Percentiles rank a stretch among this genome's conserved stretches.
Conservation (phyloP, 1,284 basidiomycete species). For the Taiwanofungus camphoratus region DNA sequence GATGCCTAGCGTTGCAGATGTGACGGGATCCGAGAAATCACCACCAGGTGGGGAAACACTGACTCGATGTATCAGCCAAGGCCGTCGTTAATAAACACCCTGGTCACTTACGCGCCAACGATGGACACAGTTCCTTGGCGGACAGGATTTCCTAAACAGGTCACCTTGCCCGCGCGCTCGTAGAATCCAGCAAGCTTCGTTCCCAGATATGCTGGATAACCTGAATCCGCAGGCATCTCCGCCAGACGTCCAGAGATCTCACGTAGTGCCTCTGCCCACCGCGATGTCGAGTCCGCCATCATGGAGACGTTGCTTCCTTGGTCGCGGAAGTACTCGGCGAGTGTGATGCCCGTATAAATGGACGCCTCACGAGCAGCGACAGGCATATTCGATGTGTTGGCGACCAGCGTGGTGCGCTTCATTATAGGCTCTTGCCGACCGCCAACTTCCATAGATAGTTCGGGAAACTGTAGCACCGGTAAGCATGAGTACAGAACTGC, state of each 20-base stretch:
- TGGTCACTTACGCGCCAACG: slow-evolving; percentile 85
- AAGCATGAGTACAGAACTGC: slow-evolving; percentile 7
- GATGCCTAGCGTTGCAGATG: slow-evolving; percentile 94
- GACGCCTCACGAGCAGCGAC: slow-evolving; percentile 99
- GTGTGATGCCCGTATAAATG: slow-evolving; percentile 99
- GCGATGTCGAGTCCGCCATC: slow-evolving; percentile 99
- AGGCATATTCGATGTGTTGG: slow-evolving; percentile 99
- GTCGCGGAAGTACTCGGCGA: slow-evolving; percentile 99
- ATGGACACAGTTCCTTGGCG: slow-evolving; percentile 95
- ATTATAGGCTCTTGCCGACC: slow-evolving; percentile 99
- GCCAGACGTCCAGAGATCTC: slow-evolving; percentile 99
- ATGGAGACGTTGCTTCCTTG: slow-evolving; percentile 97
- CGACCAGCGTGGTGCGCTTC: slow-evolving; percentile 99
- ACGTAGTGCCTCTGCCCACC: slow-evolving; percentile 99
- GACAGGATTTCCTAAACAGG: slow-evolving; percentile 85
- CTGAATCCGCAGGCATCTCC: slow-evolving; percentile 99
- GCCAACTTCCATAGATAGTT: slow-evolving; percentile 86
- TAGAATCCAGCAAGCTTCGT: slow-evolving; percentile 98
- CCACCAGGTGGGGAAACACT: slow-evolving; percentile 98
- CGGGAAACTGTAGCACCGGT: slow-evolving; percentile 71
- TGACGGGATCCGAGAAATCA: slow-evolving; percentile 99
- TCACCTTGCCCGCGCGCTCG: slow-evolving; percentile 97
- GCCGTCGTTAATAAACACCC: not conserved
- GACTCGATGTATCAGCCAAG: slow-evolving; percentile 11
- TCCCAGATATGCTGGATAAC: slow-evolving; percentile 95